phyloP scores from a whole-genome alignment of 805 yeast genomes.

The Candida khao-thaluensis region DNA sequence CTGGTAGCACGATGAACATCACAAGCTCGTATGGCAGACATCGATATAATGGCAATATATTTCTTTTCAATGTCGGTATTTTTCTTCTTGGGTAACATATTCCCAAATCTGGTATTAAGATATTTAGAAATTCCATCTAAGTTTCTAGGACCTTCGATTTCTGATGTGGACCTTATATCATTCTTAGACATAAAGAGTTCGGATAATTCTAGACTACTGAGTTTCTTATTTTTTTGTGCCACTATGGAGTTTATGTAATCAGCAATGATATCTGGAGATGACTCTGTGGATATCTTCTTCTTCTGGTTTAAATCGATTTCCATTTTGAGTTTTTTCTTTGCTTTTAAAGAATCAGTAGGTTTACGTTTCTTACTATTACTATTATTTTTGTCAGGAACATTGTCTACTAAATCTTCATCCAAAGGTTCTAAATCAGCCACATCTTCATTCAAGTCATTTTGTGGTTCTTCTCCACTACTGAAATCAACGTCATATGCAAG shows the following conservation, averaged over 20 bases:
- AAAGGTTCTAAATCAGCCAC: conserved; percentile 8
- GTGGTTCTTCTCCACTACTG: conserved; percentile 11
- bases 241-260: conserved; percentile 65
- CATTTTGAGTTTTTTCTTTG: conserved; percentile 66
- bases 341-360: conserved; percentile 47
- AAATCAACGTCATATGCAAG: conserved; percentile 55
- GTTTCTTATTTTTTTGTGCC: conserved; percentile 59
- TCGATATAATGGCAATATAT: conserved; percentile 54
- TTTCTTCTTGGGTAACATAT: conserved; percentile 41
- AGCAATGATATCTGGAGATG: conserved; percentile 57
- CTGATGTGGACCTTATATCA: conserved; percentile 62
- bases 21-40: conserved; percentile 86
- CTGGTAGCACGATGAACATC: conserved; percentile 69
- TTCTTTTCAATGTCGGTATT: conserved; percentile 34
- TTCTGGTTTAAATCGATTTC: conserved; percentile 63
- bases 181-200: conserved; percentile 59
- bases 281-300: conserved; percentile 48
- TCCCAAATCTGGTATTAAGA: conserved; percentile 48
- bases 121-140: conserved; percentile 57
- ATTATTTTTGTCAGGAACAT: neutral
- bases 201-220: conserved; percentile 72
- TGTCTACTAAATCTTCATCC: conserved; percentile 13
- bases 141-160: conserved; percentile 49
- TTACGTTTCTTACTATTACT: conserved; percentile 17
- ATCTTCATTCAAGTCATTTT: neutral